Base-by-base conservation (phyloP, 2,329 filamentous ascomycete genomes). In the Aspergillus hortae region DNA sequence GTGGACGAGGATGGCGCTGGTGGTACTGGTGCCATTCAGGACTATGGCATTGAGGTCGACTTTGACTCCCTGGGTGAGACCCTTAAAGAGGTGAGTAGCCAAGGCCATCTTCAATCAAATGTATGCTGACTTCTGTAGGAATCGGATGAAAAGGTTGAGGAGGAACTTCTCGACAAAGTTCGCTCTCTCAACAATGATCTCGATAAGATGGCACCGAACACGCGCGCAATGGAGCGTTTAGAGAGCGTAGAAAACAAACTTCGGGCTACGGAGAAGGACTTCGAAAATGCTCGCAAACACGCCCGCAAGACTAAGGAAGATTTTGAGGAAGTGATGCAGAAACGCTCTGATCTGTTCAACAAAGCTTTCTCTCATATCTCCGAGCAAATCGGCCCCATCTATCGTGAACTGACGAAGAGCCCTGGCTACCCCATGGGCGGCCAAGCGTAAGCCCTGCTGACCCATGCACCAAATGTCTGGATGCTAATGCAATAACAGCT, bases 171-270 rank as follows among this genome's bases (percentile, higher is more conserved):
- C 48, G 89, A 95, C 49, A 87, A 85, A 63, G 90, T 99, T 58
- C 78, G 81, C 17, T 80, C 81, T 25, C 80, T 99, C 9, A 85
- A 86, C 42, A 77, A 81, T 30, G 89, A 96, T 61, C 83, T 99
- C 17, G 91, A 96, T 67, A 96, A 96, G 73, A 86, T 97, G 71
- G 92, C 94, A 56, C 94, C 94, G 23, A 97, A 99, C 71, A 95
- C 96, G 84, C 90, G 92, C 62, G 94, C 92, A 7, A 90, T 92
- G 72, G 91, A 97, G 67, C 89, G 92, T 46, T 80, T 99, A 4
- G 89, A 94, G 66, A 87, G 85, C 19, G 92, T 95, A 7, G 89
- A 95, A 69, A 82, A 84, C 47, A 86, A 92, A 55, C 85, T 96
- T 21, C 86, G 89, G 58, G 82, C 86, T 53, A 92, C 90, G 1